Evolutionary conservation across 345 rosid genomes (phyloP).

Genomic region (Salix brachista): DNA sequence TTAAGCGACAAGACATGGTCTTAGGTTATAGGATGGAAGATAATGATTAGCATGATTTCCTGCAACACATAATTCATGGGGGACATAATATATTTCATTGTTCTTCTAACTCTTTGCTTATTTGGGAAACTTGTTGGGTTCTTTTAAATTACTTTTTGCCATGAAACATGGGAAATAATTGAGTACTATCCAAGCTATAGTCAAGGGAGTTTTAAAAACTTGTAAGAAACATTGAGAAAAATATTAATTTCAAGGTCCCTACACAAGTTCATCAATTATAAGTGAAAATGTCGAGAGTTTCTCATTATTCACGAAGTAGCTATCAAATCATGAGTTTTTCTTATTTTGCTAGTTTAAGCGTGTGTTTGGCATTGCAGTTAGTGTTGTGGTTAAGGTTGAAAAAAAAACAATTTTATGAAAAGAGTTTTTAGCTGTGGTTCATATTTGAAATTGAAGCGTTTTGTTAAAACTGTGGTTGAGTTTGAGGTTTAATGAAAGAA

Average conservation of each 20-base stretch:
- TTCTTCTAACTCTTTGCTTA: not conserved
- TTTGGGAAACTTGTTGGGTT: not conserved
- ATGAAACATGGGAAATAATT: constrained; percentile 5
- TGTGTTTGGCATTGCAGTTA: too few species aligned
- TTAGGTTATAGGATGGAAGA: constrained; percentile 11
- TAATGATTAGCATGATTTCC: constrained; percentile 7
- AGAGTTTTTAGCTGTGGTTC: too few species aligned
- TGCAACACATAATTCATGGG: not conserved
- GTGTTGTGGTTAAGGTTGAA: too few species aligned
- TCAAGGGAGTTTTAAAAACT: not conserved
- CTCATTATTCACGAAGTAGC: not conserved
- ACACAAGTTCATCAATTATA: not conserved
- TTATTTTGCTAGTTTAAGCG: not conserved
- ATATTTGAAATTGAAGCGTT: too few species aligned
- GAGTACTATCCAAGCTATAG: not conserved
- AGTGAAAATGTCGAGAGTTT: not conserved
- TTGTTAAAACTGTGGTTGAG: too few species aligned
- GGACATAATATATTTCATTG: not conserved
- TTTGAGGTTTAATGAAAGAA: too few species aligned
- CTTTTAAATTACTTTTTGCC: not conserved
- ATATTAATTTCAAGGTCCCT: not conserved
- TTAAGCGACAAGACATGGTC: constrained; percentile 29
- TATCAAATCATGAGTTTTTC: not conserved
- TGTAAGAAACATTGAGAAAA: not conserved
- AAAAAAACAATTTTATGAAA: too few species aligned